phyloP scores from a whole-genome alignment of 768 basidiomycete genomes.

The Leccinum truebloodii region DNA sequence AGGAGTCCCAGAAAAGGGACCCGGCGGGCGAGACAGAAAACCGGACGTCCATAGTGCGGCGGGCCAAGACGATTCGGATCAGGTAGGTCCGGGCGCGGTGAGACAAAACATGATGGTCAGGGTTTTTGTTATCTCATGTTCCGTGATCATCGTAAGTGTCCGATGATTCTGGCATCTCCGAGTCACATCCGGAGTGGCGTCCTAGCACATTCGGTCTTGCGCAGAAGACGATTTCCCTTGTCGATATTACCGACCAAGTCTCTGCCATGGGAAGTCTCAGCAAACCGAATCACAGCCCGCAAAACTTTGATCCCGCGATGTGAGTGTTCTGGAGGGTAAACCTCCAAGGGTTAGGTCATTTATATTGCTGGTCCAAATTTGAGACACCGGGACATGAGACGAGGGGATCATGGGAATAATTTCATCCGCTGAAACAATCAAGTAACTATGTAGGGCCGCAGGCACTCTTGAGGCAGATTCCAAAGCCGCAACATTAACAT shows the following conservation, averaged over 20 bases:
- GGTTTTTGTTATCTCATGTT: conserved; percentile 32
- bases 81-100: conserved; percentile 8
- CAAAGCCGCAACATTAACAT: too few species aligned
- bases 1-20: too few species aligned
- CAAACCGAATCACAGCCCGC: neutral
- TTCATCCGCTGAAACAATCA: neutral
- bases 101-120: conserved; percentile 36
- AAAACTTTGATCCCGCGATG: too few species aligned
- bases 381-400: neutral
- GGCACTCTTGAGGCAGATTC: too few species aligned
- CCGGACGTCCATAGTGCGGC: too few species aligned
- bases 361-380: neutral
- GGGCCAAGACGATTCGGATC: neutral
- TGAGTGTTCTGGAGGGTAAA: too few species aligned
- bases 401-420: neutral
- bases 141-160: neutral
- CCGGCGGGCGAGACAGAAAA: too few species aligned
- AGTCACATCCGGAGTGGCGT: conserved; percentile 38
- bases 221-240: neutral
- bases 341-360: too few species aligned
- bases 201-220: conserved; percentile 52
- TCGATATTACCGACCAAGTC: neutral
- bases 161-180: too few species aligned
- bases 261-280: neutral
- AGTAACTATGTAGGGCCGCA: too few species aligned